phyloP scores from a whole-genome alignment of 2,329 filamentous ascomycete species.

The Calonectria pteridis region DNA sequence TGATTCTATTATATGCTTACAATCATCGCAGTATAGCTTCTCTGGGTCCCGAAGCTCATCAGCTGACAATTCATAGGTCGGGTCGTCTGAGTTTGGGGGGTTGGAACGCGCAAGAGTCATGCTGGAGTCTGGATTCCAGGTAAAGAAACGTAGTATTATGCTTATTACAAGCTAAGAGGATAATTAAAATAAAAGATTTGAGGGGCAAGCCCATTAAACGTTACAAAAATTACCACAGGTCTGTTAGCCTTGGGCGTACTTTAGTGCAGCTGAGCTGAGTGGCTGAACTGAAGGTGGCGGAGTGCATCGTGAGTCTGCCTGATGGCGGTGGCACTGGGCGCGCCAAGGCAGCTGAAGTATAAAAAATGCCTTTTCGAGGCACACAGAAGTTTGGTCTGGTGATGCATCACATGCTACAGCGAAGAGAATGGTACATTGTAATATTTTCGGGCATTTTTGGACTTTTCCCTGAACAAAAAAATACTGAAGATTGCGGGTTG shows the following conservation, averaged over 20 bases:
- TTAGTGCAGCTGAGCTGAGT: not conserved
- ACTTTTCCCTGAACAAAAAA: too few species aligned
- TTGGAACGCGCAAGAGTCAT: not conserved
- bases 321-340: not conserved
- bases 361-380: not conserved
- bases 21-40: not conserved
- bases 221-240: not conserved
- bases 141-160: too few species aligned
- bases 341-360: not conserved
- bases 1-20: not conserved
- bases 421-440: too few species aligned
- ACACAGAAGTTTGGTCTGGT: not conserved
- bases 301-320: not conserved
- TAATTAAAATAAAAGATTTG: not conserved
- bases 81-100: not conserved
- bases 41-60: not conserved
- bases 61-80: not conserved
- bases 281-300: not conserved
- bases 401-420: not conserved
- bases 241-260: not conserved
- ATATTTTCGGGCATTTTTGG: too few species aligned
- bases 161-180: not conserved
- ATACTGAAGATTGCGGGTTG: not conserved
- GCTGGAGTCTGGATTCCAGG: not conserved
- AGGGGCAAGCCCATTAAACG: not conserved